Evolutionary conservation across 306 rosid species (phyloP), one percentile per base, ranked within the genome.

Genomic region (Trichosanthes truncata): DNA sequence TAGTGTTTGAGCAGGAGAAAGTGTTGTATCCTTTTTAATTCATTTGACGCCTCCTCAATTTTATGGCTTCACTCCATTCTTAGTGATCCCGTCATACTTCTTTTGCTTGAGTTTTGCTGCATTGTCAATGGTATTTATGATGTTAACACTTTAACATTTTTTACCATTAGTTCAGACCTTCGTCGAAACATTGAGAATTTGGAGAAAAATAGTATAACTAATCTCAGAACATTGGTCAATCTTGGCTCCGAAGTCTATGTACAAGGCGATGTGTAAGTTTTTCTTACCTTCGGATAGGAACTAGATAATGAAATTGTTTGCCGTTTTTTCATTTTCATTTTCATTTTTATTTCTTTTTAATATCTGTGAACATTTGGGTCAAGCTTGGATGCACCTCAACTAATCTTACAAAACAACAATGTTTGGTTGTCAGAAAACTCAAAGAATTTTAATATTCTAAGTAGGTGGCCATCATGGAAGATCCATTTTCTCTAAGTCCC

Each of bases 261-360:
- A 81, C 97, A 93, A 88, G 97, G 97, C 71, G 94, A 95, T 56
- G 99, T 93, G 97, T 92, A 89, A 91, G 98, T 81, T 63, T 59
- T 75, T 33, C 84, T 41, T 69, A 79, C 43, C 5, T 51, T 51
- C 56, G 6, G 7, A 17, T 51, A 51, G 21, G 41, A 15, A 6
- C 71, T 33, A 63, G 71, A 63, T 63, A 36, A 33, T 63, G 71
- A 33, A 63, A 15, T 20, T 63, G 71, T 20, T 17, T 2, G 21
- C 1, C 33, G 1, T 5, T 38, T 5, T 18, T 2, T 2, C 33
- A 1, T 29, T 29, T 62, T 60, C 35, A 25, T 25, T 59, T 12
- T 57, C 33, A 21, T 57, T 31, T 31, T 31, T 7, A 5, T 31
- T 31, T 62, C 23, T 14, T 63, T 29, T 63, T 6, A 31, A 14